These are phyloP conservation scores for Beauveria medogensis DNA, from an alignment of 2,329 filamentous ascomycete species.

Conservation along the genomic window DNA sequence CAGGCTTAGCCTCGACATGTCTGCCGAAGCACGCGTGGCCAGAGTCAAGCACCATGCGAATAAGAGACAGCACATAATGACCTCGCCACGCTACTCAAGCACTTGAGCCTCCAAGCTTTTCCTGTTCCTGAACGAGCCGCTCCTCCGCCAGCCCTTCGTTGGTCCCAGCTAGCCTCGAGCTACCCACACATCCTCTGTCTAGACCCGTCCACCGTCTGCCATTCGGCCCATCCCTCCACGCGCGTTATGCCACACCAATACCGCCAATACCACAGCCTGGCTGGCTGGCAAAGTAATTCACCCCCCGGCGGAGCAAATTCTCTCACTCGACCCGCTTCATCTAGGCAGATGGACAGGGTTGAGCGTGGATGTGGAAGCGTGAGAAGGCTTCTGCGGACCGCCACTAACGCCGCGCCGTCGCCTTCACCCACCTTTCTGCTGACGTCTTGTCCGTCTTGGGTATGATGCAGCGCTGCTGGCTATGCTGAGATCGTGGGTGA, in stretches of 20 bases:
- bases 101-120: conserved; percentile 4
- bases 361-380: neutral
- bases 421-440: neutral
- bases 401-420: neutral
- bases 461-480: neutral
- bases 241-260: neutral
- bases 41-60: neutral
- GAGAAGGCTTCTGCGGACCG: neutral
- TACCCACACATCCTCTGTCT: conserved; percentile 8
- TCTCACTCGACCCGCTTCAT: conserved; percentile 1
- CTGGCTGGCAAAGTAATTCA: neutral
- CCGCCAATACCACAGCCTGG: neutral
- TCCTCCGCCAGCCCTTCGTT: neutral
- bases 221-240: neutral
- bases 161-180: neutral
- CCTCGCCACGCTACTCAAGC: neutral
- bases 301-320: neutral
- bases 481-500: neutral
- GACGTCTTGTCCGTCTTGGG: neutral
- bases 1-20: neutral
- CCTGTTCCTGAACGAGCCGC: conserved; percentile 11
- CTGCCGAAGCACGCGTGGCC: neutral
- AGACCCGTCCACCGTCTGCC: neutral
- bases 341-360: neutral
- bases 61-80: neutral